These are phyloP conservation scores for Tetrahymena elliotti DNA, from an alignment of 73 alveolate genomes.

Conservation along the genomic window DNA sequence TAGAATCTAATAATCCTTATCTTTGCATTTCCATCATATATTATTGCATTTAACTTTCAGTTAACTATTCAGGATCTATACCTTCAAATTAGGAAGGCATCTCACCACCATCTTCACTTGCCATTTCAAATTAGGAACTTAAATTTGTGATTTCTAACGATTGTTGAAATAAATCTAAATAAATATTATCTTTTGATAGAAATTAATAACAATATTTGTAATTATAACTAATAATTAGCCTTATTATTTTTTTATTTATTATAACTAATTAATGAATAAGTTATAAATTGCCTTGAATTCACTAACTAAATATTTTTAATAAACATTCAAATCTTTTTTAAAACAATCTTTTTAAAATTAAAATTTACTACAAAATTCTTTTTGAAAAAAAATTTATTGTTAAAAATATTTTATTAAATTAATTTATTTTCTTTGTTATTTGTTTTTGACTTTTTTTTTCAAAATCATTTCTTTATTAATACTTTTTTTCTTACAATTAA, in stretches of 20 bases:
- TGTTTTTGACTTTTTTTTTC: too few species aligned
- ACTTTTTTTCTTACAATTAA: too few species aligned
- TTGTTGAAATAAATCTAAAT: neutral
- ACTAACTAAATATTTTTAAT: neutral
- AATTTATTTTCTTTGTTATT: too few species aligned
- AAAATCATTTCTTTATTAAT: too few species aligned
- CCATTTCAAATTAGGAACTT: neutral
- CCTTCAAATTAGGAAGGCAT: neutral
- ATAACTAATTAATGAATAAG: neutral
- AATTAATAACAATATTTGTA: neutral
- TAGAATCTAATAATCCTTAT: neutral
- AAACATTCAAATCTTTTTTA: neutral
- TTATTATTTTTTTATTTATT: neutral
- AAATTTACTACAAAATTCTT: neutral
- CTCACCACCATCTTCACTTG: slow-evolving; percentile 1
- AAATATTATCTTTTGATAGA: neutral
- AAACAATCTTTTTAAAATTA: neutral
- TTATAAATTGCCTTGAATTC: neutral
- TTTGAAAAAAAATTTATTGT: too few species aligned
- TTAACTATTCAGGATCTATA: slow-evolving; percentile 15
- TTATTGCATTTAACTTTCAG: neutral
- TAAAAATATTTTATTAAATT: too few species aligned
- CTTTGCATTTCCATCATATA: neutral
- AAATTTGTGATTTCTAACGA: neutral
- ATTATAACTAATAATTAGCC: neutral